Evolutionary conservation across 441 rosid species (phyloP).

Genomic region (Metrosideros polymorpha): DNA sequence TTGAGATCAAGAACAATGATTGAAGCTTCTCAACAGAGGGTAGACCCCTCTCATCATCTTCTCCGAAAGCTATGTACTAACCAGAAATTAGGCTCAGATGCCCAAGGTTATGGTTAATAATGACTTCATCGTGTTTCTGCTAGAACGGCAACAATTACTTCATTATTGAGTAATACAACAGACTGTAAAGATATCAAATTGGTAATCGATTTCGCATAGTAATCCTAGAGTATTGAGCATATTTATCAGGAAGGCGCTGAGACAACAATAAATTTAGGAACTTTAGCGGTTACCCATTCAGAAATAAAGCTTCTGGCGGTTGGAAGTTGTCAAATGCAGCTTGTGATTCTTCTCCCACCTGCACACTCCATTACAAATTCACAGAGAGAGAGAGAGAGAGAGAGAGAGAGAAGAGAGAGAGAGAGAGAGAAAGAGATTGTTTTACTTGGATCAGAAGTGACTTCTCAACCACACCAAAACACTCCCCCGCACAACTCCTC

Average conservation of each 20-base stretch:
- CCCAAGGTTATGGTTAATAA: background rate
- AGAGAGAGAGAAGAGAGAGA: background rate
- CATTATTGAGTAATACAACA: background rate
- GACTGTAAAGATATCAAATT: background rate
- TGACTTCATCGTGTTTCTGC: background rate
- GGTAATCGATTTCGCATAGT: background rate
- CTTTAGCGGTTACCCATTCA: background rate
- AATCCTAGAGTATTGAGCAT: background rate
- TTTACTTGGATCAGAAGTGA: background rate
- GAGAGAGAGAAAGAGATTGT: too few species aligned
- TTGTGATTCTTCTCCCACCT: background rate
- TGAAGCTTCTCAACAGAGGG: background rate
- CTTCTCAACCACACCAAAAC: slow-evolving; percentile 15
- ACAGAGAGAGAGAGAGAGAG: background rate
- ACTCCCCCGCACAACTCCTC: background rate
- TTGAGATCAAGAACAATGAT: background rate
- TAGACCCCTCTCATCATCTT: background rate
- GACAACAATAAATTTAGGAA: background rate
- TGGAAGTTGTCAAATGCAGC: background rate
- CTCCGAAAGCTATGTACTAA: slow-evolving; percentile 9
- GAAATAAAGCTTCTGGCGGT: background rate
- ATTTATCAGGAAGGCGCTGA: background rate
- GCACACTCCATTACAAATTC: background rate
- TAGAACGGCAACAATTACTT: background rate
- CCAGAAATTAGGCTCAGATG: slow-evolving; percentile 4